These are phyloP conservation scores for Geum urbanum DNA, from an alignment of 306 rosid species.

Conservation along the genomic window DNA sequence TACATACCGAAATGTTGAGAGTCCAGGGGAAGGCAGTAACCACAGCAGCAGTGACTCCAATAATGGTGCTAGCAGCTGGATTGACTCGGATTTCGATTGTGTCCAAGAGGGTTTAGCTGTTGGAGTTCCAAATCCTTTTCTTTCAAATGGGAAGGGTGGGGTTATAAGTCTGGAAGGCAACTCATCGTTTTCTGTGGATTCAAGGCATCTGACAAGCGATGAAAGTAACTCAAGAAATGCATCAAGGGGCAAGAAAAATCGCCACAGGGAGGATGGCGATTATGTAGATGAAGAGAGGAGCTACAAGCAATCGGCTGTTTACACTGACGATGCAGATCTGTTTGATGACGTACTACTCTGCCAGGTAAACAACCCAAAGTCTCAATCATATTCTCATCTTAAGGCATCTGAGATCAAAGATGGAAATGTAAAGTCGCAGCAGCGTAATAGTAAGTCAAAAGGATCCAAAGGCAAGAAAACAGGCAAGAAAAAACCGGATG, in stretches of 20 bases:
- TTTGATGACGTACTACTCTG: conserved; percentile 41
- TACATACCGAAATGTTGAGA: conserved; percentile 12
- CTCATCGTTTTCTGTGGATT: neutral
- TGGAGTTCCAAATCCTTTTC: neutral
- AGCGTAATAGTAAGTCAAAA: neutral
- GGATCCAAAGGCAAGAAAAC: conserved; percentile 14
- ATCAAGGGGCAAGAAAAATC: conserved; percentile 28
- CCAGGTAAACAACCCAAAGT: neutral
- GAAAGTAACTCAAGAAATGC: conserved; percentile 6
- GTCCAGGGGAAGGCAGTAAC: conserved; percentile 26
- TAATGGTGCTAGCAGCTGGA: conserved; percentile 20
- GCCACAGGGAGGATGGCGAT: conserved; percentile 22
- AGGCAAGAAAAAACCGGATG: conserved; percentile 21
- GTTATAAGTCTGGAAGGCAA: neutral
- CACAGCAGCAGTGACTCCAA: conserved; percentile 21
- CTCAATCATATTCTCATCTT: neutral
- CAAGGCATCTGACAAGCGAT: neutral
- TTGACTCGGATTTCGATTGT: conserved; percentile 26
- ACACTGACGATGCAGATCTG: conserved; percentile 26
- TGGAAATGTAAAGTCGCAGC: conserved; percentile 1
- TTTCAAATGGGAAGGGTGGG: neutral
- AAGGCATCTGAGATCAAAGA: neutral
- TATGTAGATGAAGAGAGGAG: conserved; percentile 27
- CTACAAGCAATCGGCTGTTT: conserved; percentile 32
- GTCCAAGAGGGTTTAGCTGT: conserved; percentile 18